Evolutionary conservation across 1,284 basidiomycete species (phyloP), one percentile per base, ranked within the genome.

Genomic region (Papiliotrema flavescens): DNA sequence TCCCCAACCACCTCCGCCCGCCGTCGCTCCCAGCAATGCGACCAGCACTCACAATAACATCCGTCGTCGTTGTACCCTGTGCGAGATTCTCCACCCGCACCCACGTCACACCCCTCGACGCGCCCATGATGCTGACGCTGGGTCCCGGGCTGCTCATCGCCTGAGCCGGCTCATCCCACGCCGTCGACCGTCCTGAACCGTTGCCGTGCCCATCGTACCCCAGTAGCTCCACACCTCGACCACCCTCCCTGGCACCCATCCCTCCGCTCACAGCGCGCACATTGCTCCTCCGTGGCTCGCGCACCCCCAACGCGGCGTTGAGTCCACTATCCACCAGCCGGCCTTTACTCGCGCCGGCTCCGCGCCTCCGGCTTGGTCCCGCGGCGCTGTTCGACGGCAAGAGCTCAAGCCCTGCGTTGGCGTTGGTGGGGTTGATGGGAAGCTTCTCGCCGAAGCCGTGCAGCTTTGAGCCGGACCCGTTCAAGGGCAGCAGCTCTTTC

Each of bases 41-140:
- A n/a, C 28, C 28, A 32, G 11, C 6, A 71, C 80, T 54, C 51
- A 84, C 84, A 66, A 84, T 83, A 51, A 92, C 90, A 67, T 92
- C 89, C 34, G 87, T 89, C 22, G 87, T 80, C 2, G 87, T 90
- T 26, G 89, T 92, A 5, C 89, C 90, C 19, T 75, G 76, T 6
- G 86, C 87, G 26, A 92, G 76, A 7, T 87, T 87, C 9, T 83
- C 79, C 15, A 92, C 85, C 64, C 90, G 83, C 0, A 92, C 84
- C 48, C 88, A 84, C 56, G 87, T 88, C 13, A 62, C 62, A 8
- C 83, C 83, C 22, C 76, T 74, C 19, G 78, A 71, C 55, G 88
- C 88, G 9, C 89, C 89, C 72, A 87, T 87, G 72, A 91, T 90
- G 19, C 79, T 81, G 28, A 89, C 68, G 53, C 73, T 76, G 32